These are phyloP conservation scores for Trichophyton verrucosum DNA, from an alignment of 2,329 filamentous ascomycete genomes.

Conservation along the genomic window DNA sequence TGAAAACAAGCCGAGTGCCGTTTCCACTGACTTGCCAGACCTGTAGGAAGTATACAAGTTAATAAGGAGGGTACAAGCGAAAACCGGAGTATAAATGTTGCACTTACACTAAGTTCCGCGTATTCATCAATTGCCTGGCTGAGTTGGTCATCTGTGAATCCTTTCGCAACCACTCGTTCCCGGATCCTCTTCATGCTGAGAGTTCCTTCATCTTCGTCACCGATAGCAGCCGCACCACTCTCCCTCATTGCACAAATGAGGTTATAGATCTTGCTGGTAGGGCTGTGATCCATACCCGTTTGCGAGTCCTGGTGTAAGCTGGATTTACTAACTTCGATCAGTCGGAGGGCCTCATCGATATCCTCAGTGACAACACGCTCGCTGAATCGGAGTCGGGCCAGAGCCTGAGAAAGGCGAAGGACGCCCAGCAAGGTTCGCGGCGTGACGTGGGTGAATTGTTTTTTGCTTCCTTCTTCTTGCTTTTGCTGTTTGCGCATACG, in stretches of 20 bases:
- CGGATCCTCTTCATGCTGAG: constrained; percentile 78
- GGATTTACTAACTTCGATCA: constrained; percentile 88
- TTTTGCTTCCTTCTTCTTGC: constrained; percentile 77
- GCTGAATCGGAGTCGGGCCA: constrained; percentile 83
- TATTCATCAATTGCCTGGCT: constrained; percentile 80
- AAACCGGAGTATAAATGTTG: constrained; percentile 5
- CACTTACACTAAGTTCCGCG: constrained; percentile 72
- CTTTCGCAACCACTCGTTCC: constrained; percentile 86
- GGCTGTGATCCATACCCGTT: constrained; percentile 57
- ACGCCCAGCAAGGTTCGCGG: constrained; percentile 87
- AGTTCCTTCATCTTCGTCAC: constrained; percentile 60
- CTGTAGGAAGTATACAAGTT: constrained; percentile 30
- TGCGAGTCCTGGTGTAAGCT: constrained; percentile 63
- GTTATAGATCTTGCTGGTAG: constrained; percentile 86
- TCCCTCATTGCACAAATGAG: constrained; percentile 81
- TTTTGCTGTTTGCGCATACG: constrained; percentile 86
- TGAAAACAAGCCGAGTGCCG: constrained; percentile 58
- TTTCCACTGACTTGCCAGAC: constrained; percentile 67
- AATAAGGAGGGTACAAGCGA: not conserved
- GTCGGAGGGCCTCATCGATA: constrained; percentile 83
- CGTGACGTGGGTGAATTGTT: constrained; percentile 87
- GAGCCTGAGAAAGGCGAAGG: constrained; percentile 81
- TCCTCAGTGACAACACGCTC: constrained; percentile 77
- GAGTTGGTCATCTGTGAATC: constrained; percentile 92
- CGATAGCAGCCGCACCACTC: constrained; percentile 65